Evolutionary conservation across 2,329 filamentous ascomycete genomes (phyloP), one percentile per base, ranked within the genome.

Genomic region (Sordariomycetes sp.): DNA sequence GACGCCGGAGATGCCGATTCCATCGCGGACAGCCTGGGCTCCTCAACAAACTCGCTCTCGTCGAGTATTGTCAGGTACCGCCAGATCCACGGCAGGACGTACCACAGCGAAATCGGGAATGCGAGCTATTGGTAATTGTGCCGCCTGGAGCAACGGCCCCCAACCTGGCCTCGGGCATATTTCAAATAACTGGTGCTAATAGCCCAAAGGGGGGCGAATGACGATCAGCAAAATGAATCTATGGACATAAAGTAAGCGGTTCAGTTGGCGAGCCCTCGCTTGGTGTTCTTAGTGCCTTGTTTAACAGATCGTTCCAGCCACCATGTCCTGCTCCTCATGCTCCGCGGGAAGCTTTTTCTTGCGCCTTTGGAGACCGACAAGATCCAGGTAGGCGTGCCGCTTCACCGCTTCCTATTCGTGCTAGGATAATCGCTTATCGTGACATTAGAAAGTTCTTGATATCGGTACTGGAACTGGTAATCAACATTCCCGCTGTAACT

Each of bases 391-490:
- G 62, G 11, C 20, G n/a, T 25, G 10, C 10, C 1, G 1, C 1
- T 0, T 28, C 64, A 68, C 12, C 69, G 2, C 64, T 62, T 3
- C 35, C 24, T 34, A 59, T 71, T 72, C 28, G n/a, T 14, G n/a
- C 37, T 11, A 40, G 4, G 37, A 3, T n/a, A 8, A 20, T 20
- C 18, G 16, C 28, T 54, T n/a, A 54, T 18, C 18, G 5, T 14
- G 7, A 2, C n/a, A 7, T n/a, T 37, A 63, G 61, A 64, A 57
- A 50, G 59, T 62, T 1, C 65, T 82, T 22, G 78, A 81, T 60
- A 69, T 82, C 11, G 78, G 79, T 50, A 83, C 80, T 3, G 82
- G 81, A 35, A 79, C 79, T 1, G 80, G 80, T 56, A 56, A 20
- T n/a, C 8, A 48, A 48, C 3, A 7, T n/a, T 48, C 11, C 3